These are phyloP conservation scores for Exophiala bonariae DNA, from an alignment of 2,329 filamentous ascomycete genomes.

Conservation along the genomic window DNA sequence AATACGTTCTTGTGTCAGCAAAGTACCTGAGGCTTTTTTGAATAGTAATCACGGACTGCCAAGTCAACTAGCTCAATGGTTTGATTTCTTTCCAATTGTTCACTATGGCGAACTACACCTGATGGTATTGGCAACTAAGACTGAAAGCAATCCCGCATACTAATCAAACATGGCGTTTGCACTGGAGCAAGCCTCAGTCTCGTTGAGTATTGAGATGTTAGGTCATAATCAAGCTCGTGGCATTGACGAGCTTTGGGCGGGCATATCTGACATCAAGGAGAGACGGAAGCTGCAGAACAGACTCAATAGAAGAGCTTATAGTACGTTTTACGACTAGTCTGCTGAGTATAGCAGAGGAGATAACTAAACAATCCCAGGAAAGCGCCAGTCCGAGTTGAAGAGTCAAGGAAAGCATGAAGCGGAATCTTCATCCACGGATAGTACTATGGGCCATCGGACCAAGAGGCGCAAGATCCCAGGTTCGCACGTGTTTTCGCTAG, in stretches of 20 bases:
- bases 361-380: conserved; percentile 5
- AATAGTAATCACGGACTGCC: too few relatives aligned
- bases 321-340: conserved; percentile 13
- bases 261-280: conserved; percentile 26
- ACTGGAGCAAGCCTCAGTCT: neutral
- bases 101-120: too few relatives aligned
- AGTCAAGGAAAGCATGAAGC: neutral
- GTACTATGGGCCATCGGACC: too few relatives aligned
- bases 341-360: too few relatives aligned
- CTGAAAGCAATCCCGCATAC: too few relatives aligned
- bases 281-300: conserved; percentile 32
- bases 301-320: conserved; percentile 30
- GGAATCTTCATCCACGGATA: neutral
- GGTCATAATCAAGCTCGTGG: conserved; percentile 9
- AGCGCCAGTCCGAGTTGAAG: conserved; percentile 14
- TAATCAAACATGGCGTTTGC: conserved; percentile 1
- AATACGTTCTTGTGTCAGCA: too few relatives aligned
- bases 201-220: conserved; percentile 8
- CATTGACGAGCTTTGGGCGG: conserved; percentile 31
- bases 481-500: too few relatives aligned
- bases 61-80: too few relatives aligned
- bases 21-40: too few relatives aligned
- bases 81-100: too few relatives aligned
- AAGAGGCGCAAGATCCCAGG: too few relatives aligned
- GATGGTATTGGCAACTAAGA: too few relatives aligned